Evolutionary conservation across 1,139 yeast species (phyloP), one percentile per base, ranked within the genome.

Genomic region (Scheffersomyces cryptocercus): DNA sequence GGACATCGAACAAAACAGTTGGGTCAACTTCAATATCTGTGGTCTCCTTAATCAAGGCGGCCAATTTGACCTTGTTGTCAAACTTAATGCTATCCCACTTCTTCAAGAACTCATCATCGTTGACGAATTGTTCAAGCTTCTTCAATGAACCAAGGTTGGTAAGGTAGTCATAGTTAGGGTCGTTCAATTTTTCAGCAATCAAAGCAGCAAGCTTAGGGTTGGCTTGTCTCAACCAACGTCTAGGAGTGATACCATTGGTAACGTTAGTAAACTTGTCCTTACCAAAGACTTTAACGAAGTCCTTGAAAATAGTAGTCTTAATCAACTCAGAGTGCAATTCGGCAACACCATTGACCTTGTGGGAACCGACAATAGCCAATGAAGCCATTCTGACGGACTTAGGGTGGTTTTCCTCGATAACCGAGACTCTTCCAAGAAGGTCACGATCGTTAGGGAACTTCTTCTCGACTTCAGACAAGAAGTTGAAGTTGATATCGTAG

Each of bases 171-270:
- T 85, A 85, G 47, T 70, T 53, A 26, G 78, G 78, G 50, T 84
- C 81, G 36, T 91, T 84, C 45, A 90, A 74, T 55, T 82, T 83
- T 44, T 82, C 78, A 37, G 88, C 77, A 59, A 90, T 91, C 53
- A 91, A 75, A 16, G 69, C 73, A 24, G 95, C 81, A 58, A 90
- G 75, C 53, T 74, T 74, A 13, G 97, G 97, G 65, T 90, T 91
- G 40, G 97, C 96, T 70, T 90, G 97, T 64, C 84, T 84, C 63
- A 90, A 78, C 98, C 98, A 90, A 70, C 97, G 84, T 74, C 98
- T 83, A 55, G 97, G 97, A 4, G 97, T 91, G 59, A 90, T 83
- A 70, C 97, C 97, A 65, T 91, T 91, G 42, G 98, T 90, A 47
- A 90, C 97, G 59, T 90, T 90, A 47, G 88, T 87, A 65, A 90